Conservation (phyloP, 78 protist genomes). For the Chrysochromulina tobinii region DNA sequence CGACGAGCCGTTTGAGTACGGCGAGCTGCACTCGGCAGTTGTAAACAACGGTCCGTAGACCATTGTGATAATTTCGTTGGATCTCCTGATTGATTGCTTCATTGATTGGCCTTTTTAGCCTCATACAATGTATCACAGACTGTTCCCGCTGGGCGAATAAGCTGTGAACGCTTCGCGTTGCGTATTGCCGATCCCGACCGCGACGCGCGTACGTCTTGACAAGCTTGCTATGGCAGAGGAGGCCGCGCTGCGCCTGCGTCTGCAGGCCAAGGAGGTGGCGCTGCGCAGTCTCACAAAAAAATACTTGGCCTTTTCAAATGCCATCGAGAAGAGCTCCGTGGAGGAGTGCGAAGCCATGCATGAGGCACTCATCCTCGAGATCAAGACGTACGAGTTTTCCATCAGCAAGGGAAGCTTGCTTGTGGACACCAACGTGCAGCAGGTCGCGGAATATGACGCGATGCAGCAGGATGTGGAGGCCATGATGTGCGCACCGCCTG, state of each 20-base stretch:
- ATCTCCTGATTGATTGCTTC: too few relatives aligned
- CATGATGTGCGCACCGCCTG: neutral
- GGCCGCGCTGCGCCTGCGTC: neutral
- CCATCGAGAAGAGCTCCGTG: neutral
- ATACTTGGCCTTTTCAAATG: neutral
- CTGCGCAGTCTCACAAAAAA: neutral
- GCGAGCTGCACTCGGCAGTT: too few relatives aligned
- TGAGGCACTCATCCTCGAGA: neutral
- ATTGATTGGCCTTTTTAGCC: too few relatives aligned
- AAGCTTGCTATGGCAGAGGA: neutral
- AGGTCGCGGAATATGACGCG: neutral
- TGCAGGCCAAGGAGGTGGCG: neutral
- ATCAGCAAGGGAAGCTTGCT: neutral
- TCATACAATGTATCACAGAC: too few relatives aligned
- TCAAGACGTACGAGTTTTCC: neutral
- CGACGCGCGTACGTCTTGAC: too few relatives aligned
- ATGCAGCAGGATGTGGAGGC: neutral
- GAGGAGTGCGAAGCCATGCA: neutral
- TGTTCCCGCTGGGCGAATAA: too few relatives aligned
- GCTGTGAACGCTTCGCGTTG: too few relatives aligned
- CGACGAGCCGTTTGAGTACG: too few relatives aligned
- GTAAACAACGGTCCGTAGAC: too few relatives aligned
- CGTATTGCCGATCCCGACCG: too few relatives aligned
- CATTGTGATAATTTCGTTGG: too few relatives aligned
- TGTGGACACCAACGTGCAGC: neutral